phyloP scores from a whole-genome alignment of 2,329 filamentous ascomycete species.

The Trichoderma guizhouense region DNA sequence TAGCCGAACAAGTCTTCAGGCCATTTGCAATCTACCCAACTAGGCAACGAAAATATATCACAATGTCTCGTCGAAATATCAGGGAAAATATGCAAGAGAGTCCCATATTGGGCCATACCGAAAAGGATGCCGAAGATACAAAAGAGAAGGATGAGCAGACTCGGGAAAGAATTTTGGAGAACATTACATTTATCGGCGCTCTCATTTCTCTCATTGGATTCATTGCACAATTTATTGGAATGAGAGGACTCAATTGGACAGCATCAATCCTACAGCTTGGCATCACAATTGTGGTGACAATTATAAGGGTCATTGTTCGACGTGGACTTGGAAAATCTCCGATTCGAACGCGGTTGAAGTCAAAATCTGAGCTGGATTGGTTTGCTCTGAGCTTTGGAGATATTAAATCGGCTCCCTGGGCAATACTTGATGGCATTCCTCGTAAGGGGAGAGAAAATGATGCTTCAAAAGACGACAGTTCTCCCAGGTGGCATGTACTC shows the following conservation, averaged over 20 bases:
- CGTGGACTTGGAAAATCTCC: background rate
- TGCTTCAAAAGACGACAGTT: background rate
- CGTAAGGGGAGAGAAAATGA: background rate
- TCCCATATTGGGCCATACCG: no score
- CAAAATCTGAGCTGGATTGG: slow-evolving; percentile 2
- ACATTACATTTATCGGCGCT: background rate
- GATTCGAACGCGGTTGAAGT: background rate
- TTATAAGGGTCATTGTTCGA: background rate
- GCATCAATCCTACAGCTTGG: slow-evolving; percentile 1
- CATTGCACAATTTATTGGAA: slow-evolving; percentile 29
- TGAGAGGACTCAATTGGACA: slow-evolving; percentile 5
- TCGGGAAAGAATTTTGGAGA: background rate
- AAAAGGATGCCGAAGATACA: background rate
- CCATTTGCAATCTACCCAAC: background rate
- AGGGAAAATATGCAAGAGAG: background rate
- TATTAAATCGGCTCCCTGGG: background rate
- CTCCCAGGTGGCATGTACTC: background rate
- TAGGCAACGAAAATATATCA: background rate
- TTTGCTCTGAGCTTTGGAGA: background rate
- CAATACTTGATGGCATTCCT: fast-evolving
- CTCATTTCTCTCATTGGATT: slow-evolving; percentile 26
- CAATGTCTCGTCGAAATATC: background rate
- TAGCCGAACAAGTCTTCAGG: background rate
- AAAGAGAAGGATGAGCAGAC: background rate
- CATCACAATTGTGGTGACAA: background rate